Conservation (phyloP, 129 eudicot species). For the Flaveria brownii region DNA sequence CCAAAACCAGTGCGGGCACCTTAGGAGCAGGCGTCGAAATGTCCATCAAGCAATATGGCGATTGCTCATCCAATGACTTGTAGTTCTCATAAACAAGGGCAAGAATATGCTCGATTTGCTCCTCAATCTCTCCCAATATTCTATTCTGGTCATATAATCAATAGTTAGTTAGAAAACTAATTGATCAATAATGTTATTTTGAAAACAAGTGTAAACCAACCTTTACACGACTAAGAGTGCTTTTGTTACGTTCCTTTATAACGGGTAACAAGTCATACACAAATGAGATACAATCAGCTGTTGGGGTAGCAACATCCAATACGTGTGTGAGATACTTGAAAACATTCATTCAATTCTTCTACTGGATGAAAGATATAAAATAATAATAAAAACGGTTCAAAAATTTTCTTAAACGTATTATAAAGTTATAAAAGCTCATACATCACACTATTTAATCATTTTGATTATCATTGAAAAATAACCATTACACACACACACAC, state of each 20-base stretch:
- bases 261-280: slow-evolving; percentile 69
- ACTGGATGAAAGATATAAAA: no score
- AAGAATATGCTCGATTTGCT: slow-evolving; percentile 64
- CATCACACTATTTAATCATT: no score
- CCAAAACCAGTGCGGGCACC: slow-evolving; percentile 50
- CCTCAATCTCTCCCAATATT: slow-evolving; percentile 57
- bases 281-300: slow-evolving; percentile 71
- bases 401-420: no score
- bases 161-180: not conserved
- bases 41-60: slow-evolving; percentile 65
- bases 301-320: slow-evolving; percentile 93
- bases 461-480: no score
- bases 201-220: slow-evolving; percentile 32
- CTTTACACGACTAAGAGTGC: slow-evolving; percentile 80
- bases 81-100: slow-evolving; percentile 72
- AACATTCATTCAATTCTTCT: no score
- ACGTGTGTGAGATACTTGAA: slow-evolving; percentile 71
- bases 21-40: slow-evolving; percentile 68
- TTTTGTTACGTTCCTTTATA: slow-evolving; percentile 50
- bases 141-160: slow-evolving; percentile 58
- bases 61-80: slow-evolving; percentile 70
- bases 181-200: slow-evolving; percentile 9
- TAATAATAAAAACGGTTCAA: no score
- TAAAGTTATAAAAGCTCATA: no score
- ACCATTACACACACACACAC: no score